Base-by-base conservation (phyloP, 75 land plant species). In the Chamaecyparis obtusa region DNA sequence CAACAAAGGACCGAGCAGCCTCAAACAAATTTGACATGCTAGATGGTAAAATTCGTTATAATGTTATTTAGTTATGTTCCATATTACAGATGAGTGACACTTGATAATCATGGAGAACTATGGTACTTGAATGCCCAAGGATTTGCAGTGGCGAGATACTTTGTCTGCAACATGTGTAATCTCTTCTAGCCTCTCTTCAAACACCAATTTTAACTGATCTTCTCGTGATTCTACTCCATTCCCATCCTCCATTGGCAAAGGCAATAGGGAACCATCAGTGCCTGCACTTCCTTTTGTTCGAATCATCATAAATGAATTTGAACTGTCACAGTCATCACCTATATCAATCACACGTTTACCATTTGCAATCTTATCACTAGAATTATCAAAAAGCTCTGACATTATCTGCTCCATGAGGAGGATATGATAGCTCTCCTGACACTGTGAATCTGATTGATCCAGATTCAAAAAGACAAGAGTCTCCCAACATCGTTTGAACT, bases 401-500 rank as follows among this genome's bases (percentile, higher is more conserved):
- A 82, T 92, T 57, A 97, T 71, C 4, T 92, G 90, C 76, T 90
- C 89, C 32, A 93, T 88, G 51, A 98, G 84, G 72, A 91, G 89
- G n/a, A 83, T 88, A 57, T 81, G 82, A 86, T 92, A 98, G 78
- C 87, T 91, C 49, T 94, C 92, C 87, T 89, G 89, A 83, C 86
- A 86, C 41, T 84, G 90, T 39, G 86, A 79, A 67, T 90, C 90
- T 0, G 83, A 49, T 0, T 91, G 94, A 37, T 92, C 95, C 16
- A 98, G 82, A 86, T 89, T 89, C 35, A 98, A 86, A 83, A 91
- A 95, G 10, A 98, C 86, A 36, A 98, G 90, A 67, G 92, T 83
- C 89, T 97, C 97, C 99, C 99, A 98, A 87, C 99, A 97, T 37
- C 92, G 87, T 11, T 90, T 87, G 82, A 98, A 94, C 90, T 98